Conservation (phyloP, 257 asterid genomes). For the Cinchona pubescens region DNA sequence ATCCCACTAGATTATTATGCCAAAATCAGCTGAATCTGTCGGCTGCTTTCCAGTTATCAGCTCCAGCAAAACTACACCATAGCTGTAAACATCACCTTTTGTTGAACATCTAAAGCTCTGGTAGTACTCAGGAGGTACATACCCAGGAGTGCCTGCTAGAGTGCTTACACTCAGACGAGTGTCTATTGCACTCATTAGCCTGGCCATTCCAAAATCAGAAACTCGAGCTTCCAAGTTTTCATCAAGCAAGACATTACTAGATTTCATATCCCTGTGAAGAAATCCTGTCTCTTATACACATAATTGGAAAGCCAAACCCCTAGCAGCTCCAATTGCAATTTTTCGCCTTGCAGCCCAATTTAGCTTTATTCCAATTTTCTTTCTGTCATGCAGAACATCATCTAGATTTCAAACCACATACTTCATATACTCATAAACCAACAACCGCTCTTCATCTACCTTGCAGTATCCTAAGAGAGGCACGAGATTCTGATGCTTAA, state of each 20-base stretch:
- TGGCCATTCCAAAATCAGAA: conserved; percentile 96
- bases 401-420: conserved; percentile 85
- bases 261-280: conserved; percentile 94
- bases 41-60: conserved; percentile 81
- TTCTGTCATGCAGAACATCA: conserved; percentile 70
- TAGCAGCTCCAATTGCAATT: conserved; percentile 83
- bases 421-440: conserved; percentile 94
- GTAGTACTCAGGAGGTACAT: conserved; percentile 94
- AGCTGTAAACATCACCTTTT: conserved; percentile 90
- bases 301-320: conserved; percentile 86
- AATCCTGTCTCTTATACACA: too few relatives aligned
- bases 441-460: conserved; percentile 78
- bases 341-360: conserved; percentile 74
- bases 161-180: conserved; percentile 93
- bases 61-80: conserved; percentile 87
- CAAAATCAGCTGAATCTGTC: conserved; percentile 83
- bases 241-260: conserved; percentile 86
- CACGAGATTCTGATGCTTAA: conserved; percentile 83
- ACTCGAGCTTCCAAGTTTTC: conserved; percentile 84
- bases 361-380: conserved; percentile 58
- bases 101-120: conserved; percentile 86
- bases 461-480: conserved; percentile 84
- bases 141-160: conserved; percentile 92
- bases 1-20: conserved; percentile 87
- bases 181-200: conserved; percentile 81